Conservation (phyloP, 306 rosid genomes). For the Vicia sativa region DNA sequence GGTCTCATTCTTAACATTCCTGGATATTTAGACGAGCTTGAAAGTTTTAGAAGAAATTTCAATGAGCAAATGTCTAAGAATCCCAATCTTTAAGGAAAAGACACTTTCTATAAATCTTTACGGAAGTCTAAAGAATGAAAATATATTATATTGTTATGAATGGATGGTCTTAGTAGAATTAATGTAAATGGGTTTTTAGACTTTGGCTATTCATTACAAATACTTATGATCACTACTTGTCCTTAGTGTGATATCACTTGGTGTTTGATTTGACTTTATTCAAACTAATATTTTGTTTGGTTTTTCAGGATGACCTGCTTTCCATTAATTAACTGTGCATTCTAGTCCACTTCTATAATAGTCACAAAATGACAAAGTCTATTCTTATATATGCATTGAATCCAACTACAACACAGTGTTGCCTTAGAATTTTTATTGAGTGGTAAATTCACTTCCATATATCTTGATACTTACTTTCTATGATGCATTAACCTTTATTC, state of each 20-base stretch:
- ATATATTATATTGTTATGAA: constrained; percentile 20
- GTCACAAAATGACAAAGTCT: no score
- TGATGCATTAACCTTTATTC: neutral
- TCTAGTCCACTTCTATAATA: constrained; percentile 82
- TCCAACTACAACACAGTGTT: no score
- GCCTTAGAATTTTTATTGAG: constrained; percentile 16
- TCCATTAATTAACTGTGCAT: constrained; percentile 97
- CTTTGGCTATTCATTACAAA: neutral
- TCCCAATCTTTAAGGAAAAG: neutral
- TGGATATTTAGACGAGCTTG: neutral
- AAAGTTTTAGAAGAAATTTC: neutral
- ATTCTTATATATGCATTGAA: no score
- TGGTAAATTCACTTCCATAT: constrained; percentile 14
- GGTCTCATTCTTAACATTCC: neutral
- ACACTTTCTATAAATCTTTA: neutral
- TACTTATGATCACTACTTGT: constrained; percentile 23
- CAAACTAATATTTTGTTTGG: constrained; percentile 35
- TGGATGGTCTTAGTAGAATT: constrained; percentile 24
- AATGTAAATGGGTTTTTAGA: neutral
- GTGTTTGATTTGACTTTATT: constrained; percentile 28
- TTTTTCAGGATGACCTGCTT: constrained; percentile 97
- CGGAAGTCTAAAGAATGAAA: neutral
- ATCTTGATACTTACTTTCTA: neutral
- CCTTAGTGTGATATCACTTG: constrained; percentile 17
- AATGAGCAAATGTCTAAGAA: neutral